Evolutionary conservation across 179 eudicot genomes (phyloP).

Genomic region (Silene coronaria): DNA sequence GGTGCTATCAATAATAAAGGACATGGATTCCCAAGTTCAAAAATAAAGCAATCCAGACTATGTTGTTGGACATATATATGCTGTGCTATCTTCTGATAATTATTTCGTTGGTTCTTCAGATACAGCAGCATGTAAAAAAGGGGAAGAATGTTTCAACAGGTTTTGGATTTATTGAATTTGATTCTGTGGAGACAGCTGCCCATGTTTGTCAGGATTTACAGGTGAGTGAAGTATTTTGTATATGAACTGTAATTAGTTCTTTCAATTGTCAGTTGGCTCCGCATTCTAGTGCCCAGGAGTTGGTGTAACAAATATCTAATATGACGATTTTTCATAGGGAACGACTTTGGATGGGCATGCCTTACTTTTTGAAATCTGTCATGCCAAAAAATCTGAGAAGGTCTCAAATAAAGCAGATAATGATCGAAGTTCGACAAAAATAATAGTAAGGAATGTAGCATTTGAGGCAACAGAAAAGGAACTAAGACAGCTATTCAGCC

Average conservation of each 20-base stretch:
- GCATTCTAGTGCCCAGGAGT: not conserved
- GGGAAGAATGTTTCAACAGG: conserved; percentile 86
- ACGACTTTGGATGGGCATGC: conserved; percentile 95
- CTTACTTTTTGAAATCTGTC: conserved; percentile 71
- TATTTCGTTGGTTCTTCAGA: conserved; percentile 33
- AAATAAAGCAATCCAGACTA: not conserved
- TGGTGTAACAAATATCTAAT: not conserved
- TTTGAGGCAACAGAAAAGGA: conserved; percentile 94
- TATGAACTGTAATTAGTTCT: not conserved
- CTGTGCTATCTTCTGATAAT: not conserved
- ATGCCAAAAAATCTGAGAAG: conserved; percentile 53
- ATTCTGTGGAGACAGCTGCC: conserved; percentile 70
- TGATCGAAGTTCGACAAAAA: conserved; percentile 79
- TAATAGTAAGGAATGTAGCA: conserved; percentile 88
- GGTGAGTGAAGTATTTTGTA: conserved; percentile 32
- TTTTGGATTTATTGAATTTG: conserved; percentile 89
- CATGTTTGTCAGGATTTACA: conserved; percentile 73
- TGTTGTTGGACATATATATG: not conserved
- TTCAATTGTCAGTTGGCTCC: not conserved
- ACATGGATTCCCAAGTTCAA: not conserved
- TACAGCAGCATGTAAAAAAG: conserved; percentile 69
- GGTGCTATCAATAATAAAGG: not conserved
- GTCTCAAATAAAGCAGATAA: conserved; percentile 42
- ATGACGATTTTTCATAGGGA: conserved; percentile 45
- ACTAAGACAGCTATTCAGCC: conserved; percentile 75